Conservation (phyloP, 345 rosid species). For the Clarkia xantiana region DNA sequence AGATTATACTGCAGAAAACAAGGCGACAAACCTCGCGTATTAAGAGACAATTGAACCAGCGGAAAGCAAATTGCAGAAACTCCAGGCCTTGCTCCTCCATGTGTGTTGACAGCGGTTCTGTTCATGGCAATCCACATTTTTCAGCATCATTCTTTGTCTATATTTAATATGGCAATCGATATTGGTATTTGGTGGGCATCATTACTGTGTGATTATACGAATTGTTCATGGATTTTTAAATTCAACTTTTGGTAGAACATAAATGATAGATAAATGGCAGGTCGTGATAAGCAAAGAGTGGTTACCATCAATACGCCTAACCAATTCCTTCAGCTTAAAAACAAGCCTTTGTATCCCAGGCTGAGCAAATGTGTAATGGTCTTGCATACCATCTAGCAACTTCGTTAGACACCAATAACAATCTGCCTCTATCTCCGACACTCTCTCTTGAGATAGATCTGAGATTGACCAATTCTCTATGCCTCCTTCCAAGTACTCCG, state of each 20-base stretch:
- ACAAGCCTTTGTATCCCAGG: constrained; percentile 99
- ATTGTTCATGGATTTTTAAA: too few species aligned
- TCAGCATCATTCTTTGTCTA: too few species aligned
- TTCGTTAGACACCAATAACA: constrained; percentile 97
- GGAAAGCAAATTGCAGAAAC: too few species aligned
- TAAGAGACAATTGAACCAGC: too few species aligned
- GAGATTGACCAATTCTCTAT: constrained; percentile 64
- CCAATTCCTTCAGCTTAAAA: constrained; percentile 90
- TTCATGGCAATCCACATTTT: constrained; percentile 6
- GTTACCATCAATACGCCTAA: constrained; percentile 96
- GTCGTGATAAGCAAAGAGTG: too few species aligned
- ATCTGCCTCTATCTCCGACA: constrained; percentile 78
- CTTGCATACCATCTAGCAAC: constrained; percentile 98
- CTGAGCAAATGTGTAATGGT: constrained; percentile 98
- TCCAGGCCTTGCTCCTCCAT: constrained; percentile 94
- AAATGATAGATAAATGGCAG: constrained; percentile 7
- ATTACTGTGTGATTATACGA: too few species aligned
- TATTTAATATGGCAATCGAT: too few species aligned
- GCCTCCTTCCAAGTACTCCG: constrained; percentile 77
- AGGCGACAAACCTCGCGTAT: constrained; percentile 45
- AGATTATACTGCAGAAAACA: background rate
- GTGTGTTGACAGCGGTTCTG: constrained; percentile 94
- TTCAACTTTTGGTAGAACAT: too few species aligned
- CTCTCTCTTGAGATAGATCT: constrained; percentile 47
- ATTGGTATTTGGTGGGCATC: too few species aligned